These are phyloP conservation scores for Phytomonas sp. DNA, from an alignment of 208 protist genomes.

Conservation along the genomic window DNA sequence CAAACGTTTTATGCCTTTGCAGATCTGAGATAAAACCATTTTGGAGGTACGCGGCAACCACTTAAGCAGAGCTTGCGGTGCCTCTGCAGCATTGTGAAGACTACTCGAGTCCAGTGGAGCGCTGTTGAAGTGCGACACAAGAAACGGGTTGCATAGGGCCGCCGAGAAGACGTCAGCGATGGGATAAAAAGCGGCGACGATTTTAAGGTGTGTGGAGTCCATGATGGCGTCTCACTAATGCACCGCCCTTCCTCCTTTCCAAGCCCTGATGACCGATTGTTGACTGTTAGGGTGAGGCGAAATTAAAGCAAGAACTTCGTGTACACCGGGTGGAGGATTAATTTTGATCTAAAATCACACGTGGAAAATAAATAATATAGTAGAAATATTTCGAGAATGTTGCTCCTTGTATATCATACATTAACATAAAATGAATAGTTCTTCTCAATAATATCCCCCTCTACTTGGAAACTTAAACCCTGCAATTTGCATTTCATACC, in stretches of 20 bases:
- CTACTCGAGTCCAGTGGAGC: background rate
- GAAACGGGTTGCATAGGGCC: background rate
- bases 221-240: background rate
- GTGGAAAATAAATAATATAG: background rate
- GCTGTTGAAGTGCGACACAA: background rate
- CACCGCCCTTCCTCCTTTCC: background rate
- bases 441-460: background rate
- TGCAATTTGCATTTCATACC: background rate
- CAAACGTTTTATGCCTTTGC: background rate
- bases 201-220: background rate
- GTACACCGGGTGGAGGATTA: background rate
- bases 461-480: background rate
- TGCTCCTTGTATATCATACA: background rate
- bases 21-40: background rate
- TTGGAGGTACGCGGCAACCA: background rate
- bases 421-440: background rate
- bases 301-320: background rate
- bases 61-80: background rate
- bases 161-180: background rate
- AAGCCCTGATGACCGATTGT: background rate
- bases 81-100: background rate
- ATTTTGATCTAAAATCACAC: background rate
- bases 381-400: background rate
- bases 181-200: background rate
- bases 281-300: background rate